Percentiles rank a stretch among this genome's conserved stretches.
These are phyloP conservation scores for Phytophthora sp. DNA, from an alignment of 352 stramenopile species.

Conservation along the genomic window DNA sequence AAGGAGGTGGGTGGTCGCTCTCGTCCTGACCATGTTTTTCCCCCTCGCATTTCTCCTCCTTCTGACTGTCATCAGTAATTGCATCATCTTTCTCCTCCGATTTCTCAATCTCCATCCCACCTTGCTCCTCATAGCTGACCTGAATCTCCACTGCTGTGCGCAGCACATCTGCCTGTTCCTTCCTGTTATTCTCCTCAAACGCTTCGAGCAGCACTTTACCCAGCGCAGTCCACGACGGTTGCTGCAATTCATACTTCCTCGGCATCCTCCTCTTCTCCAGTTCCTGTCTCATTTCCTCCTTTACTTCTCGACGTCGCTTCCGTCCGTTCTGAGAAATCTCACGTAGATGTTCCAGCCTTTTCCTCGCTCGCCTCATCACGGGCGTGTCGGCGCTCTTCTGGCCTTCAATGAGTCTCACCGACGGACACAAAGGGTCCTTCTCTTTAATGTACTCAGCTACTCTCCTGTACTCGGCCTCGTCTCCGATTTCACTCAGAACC, in stretches of 20 bases:
- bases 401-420: constrained; percentile 35
- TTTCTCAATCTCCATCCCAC: not conserved
- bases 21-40: constrained; percentile 3
- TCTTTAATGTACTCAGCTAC: constrained; percentile 51
- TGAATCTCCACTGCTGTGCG: constrained; percentile 36
- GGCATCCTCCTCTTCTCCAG: constrained; percentile 44
- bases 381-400: too few species aligned
- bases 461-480: constrained; percentile 51
- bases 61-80: not conserved
- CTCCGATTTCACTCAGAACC: constrained; percentile 62
- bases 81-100: not conserved
- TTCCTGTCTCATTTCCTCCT: constrained; percentile 10
- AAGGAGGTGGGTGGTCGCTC: not conserved
- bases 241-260: constrained; percentile 48
- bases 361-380: too few species aligned
- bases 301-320: constrained; percentile 34
- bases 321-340: constrained; percentile 17
- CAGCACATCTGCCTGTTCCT: constrained; percentile 20
- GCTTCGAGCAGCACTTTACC: constrained; percentile 68
- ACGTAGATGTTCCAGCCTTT: constrained; percentile 2
- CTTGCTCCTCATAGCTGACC: constrained; percentile 22
- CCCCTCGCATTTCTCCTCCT: not conserved
- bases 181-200: constrained; percentile 62
- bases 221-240: constrained; percentile 54
- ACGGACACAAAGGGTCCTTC: constrained; percentile 51